These are phyloP conservation scores for Alnus rubra DNA, from an alignment of 306 rosid genomes.

Conservation along the genomic window DNA sequence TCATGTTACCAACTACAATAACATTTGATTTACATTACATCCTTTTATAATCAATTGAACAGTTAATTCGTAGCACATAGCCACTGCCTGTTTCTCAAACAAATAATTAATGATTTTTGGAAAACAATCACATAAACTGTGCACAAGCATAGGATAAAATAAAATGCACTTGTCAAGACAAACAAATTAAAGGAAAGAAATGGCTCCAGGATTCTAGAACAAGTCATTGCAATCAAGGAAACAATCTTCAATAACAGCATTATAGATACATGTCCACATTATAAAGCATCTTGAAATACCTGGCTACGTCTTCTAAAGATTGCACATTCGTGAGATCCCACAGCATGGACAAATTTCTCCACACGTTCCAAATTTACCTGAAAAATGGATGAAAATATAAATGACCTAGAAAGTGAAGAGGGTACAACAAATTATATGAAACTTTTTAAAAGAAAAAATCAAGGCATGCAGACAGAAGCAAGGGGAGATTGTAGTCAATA, in stretches of 20 bases:
- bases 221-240: neutral
- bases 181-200: neutral
- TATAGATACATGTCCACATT: neutral
- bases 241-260: neutral
- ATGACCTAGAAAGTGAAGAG: neutral
- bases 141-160: neutral
- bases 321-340: constrained; percentile 27
- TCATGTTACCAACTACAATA: neutral
- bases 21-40: neutral
- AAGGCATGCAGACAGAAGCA: neutral
- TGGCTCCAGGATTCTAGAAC: neutral
- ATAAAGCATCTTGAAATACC: constrained; percentile 10
- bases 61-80: neutral
- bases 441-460: neutral
- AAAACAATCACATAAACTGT: neutral
- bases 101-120: neutral
- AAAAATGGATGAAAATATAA: neutral
- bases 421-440: neutral
- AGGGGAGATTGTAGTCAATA: neutral
- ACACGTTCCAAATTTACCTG: constrained; percentile 27
- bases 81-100: neutral
- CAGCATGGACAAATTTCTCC: constrained; percentile 14
- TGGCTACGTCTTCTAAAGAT: constrained; percentile 21
- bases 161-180: neutral
- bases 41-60: neutral